A percentile compares a stretch with the other conserved stretches of the same genome.
Evolutionary conservation across 1,284 basidiomycete species (phyloP).

Genomic region (Sparassis latifolia): DNA sequence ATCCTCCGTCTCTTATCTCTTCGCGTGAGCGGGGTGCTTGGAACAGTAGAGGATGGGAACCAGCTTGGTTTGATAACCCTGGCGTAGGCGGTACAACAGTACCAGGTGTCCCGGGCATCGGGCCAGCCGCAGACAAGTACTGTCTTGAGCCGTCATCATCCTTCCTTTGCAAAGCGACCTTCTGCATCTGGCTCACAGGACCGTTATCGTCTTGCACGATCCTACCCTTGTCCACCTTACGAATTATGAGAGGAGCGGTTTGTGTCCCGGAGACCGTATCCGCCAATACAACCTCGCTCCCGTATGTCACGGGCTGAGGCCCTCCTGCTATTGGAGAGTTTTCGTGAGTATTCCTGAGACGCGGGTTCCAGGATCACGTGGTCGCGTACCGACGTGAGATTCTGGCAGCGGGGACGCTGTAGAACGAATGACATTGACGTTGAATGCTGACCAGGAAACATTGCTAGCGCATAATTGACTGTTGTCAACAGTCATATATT

Average conservation of each 20-base stretch:
- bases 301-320: conserved; percentile 84
- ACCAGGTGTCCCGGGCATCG: conserved; percentile 68
- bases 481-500: conserved; percentile 91
- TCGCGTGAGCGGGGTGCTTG: conserved; percentile 68
- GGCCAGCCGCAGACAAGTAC: conserved; percentile 79
- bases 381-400: conserved; percentile 50
- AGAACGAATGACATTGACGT: conserved; percentile 65
- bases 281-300: conserved; percentile 81
- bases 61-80: conserved; percentile 66
- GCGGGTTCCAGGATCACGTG: conserved; percentile 43
- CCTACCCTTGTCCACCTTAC: conserved; percentile 89
- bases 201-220: conserved; percentile 80
- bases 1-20: conserved; percentile 62
- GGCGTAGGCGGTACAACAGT: conserved; percentile 56
- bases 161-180: conserved; percentile 84
- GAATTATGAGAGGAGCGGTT: conserved; percentile 83
- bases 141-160: conserved; percentile 75
- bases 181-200: conserved; percentile 94
- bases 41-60: conserved; percentile 74
- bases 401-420: conserved; percentile 43
- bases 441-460: conserved; percentile 89
- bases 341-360: conserved; percentile 30
- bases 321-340: conserved; percentile 28
- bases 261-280: conserved; percentile 81
- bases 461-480: conserved; percentile 82